Evolutionary conservation across 2,329 filamentous ascomycete genomes (phyloP).

Genomic region (Ascochyta lentis): DNA sequence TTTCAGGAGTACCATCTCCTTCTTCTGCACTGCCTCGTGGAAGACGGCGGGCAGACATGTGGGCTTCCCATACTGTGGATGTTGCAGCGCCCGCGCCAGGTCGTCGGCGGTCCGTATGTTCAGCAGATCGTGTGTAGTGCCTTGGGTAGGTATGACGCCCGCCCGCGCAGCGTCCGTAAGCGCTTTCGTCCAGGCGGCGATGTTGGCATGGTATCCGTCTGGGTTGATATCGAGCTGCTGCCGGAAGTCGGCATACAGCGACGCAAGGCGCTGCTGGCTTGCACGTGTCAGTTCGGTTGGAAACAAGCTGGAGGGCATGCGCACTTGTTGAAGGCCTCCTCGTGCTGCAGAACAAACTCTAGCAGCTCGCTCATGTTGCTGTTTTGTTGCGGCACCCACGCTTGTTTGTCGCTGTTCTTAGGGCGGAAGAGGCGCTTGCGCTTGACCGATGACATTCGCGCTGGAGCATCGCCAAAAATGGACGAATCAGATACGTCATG

Average conservation of each 20-base stretch:
- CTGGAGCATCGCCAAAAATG: slow-evolving; percentile 29
- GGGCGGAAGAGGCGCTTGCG: slow-evolving; percentile 33
- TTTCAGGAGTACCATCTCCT: slow-evolving; percentile 72
- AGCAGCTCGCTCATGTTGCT: slow-evolving; percentile 70
- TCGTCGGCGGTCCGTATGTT: slow-evolving; percentile 63
- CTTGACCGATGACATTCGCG: slow-evolving; percentile 24
- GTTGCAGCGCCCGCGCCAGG: slow-evolving; percentile 75
- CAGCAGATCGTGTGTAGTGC: slow-evolving; percentile 54
- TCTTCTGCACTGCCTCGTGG: slow-evolving; percentile 72
- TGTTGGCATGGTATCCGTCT: slow-evolving; percentile 83
- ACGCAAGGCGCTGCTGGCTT: slow-evolving; percentile 75
- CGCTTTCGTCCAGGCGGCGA: slow-evolving; percentile 78
- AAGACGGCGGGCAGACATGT: slow-evolving; percentile 81
- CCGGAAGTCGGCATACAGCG: slow-evolving; percentile 87
- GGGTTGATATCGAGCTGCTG: slow-evolving; percentile 78
- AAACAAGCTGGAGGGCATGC: background rate
- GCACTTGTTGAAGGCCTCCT: slow-evolving; percentile 57
- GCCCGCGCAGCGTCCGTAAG: slow-evolving; percentile 72
- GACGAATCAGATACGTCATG: slow-evolving; percentile 26
- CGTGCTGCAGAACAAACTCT: slow-evolving; percentile 61
- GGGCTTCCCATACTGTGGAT: slow-evolving; percentile 79
- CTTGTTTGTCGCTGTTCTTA: slow-evolving; percentile 24
- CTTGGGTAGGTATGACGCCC: slow-evolving; percentile 61
- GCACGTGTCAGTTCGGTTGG: slow-evolving; percentile 16
- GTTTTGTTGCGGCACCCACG: slow-evolving; percentile 33